A percentile compares a stretch with the other conserved stretches of the same genome.
phyloP scores from a whole-genome alignment of 2,329 filamentous ascomycete genomes.

The Setomelanomma holmii region DNA sequence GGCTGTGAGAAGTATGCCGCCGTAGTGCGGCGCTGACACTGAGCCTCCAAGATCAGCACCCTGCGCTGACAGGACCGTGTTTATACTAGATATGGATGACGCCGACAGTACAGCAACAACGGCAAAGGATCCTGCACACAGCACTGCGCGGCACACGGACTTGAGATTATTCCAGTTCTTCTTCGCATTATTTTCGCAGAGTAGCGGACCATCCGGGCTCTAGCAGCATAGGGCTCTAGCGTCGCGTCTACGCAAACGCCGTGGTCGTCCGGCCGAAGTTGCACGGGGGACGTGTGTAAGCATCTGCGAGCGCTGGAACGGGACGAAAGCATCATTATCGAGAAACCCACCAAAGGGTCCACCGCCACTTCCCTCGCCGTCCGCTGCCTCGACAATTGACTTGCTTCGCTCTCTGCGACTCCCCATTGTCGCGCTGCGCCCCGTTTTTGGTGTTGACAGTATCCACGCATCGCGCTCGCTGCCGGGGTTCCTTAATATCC shows the following conservation, averaged over 20 bases:
- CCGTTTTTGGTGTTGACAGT: conserved; percentile 16
- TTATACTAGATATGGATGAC: not conserved
- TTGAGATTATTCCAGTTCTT: not conserved
- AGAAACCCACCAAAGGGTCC: not conserved
- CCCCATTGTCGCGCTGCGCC: too few relatives aligned
- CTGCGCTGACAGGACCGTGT: not conserved
- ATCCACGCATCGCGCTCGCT: conserved; percentile 11
- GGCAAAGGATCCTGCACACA: too few relatives aligned
- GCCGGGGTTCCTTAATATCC: conserved; percentile 21
- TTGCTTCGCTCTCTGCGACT: too few relatives aligned
- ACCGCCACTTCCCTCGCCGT: conserved; percentile 6
- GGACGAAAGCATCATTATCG: conserved; percentile 3
- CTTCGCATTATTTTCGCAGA: not conserved
- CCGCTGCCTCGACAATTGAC: too few relatives aligned
- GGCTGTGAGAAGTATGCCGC: conserved; percentile 4
- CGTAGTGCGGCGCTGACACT: not conserved
- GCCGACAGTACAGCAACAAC: not conserved
- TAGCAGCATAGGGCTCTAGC: not conserved
- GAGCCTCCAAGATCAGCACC: not conserved
- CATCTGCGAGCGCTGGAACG: not conserved
- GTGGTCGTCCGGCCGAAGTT: not conserved
- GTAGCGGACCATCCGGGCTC: conserved; percentile 1
- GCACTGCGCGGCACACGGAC: not conserved
- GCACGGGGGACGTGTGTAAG: conserved; percentile 2
- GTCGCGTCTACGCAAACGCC: conserved; percentile 1